Percentiles rank a stretch among this genome's conserved stretches.
Conservation (phyloP, 805 yeast species). For the Yarrowia sp. region DNA sequence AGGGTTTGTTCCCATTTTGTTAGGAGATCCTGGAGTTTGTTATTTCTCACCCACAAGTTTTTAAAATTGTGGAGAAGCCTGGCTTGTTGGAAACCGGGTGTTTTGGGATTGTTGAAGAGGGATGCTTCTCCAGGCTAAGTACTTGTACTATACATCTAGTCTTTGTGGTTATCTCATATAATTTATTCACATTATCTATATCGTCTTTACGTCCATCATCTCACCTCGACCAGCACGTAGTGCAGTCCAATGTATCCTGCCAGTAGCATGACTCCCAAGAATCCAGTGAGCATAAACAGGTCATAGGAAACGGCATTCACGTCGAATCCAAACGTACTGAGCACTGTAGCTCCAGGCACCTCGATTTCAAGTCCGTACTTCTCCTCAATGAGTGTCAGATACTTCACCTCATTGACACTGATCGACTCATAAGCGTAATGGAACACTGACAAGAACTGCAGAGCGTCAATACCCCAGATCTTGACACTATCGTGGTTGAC, state of each 20-base stretch:
- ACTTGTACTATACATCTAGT: too few species aligned
- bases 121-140: too few species aligned
- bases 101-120: too few species aligned
- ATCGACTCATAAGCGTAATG: constrained; percentile 95
- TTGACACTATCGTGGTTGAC: constrained; percentile 76
- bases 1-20: too few species aligned
- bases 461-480: constrained; percentile 47
- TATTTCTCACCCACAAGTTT: too few species aligned
- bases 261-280: constrained; percentile 57
- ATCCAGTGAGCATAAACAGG: constrained; percentile 54
- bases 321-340: constrained; percentile 92
- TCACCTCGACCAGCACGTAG: constrained; percentile 68
- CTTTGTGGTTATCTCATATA: too few species aligned
- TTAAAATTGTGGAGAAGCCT: too few species aligned
- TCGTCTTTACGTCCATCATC: constrained; percentile 42
- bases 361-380: constrained; percentile 92
- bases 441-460: constrained; percentile 84
- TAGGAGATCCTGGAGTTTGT: too few species aligned
- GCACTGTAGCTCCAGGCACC: constrained; percentile 96
- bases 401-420: constrained; percentile 87
- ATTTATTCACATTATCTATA: too few species aligned
- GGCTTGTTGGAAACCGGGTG: too few species aligned
- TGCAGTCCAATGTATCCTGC: constrained; percentile 76
- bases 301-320: constrained; percentile 74
- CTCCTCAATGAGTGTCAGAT: constrained; percentile 76